Evolutionary conservation across 441 rosid species (phyloP).

Genomic region (Populus tomentosa): DNA sequence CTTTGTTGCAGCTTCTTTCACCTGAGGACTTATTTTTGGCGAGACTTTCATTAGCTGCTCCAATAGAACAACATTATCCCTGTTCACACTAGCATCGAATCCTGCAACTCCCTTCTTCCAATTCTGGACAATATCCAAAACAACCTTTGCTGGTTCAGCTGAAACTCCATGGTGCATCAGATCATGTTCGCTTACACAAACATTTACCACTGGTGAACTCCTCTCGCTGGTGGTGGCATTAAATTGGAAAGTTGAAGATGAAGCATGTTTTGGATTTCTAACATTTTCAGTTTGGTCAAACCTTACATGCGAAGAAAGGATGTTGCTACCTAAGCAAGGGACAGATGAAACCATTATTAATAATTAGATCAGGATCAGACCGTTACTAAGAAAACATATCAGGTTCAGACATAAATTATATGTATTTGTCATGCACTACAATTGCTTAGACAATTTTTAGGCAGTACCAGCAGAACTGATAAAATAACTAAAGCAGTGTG

Average conservation of each 20-base stretch:
- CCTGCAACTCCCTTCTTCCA: slow-evolving; percentile 19
- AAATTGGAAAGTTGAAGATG: slow-evolving; percentile 12
- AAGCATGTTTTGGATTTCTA: slow-evolving; percentile 15
- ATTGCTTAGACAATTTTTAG: neutral
- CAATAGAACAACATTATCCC: slow-evolving; percentile 22
- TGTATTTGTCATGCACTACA: neutral
- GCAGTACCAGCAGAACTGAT: no score
- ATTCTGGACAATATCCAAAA: slow-evolving; percentile 29
- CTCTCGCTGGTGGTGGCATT: slow-evolving; percentile 9
- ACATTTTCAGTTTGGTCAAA: slow-evolving; percentile 21
- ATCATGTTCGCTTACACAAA: slow-evolving; percentile 7
- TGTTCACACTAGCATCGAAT: slow-evolving; percentile 25
- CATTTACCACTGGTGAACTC: slow-evolving; percentile 16
- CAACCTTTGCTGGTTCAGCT: slow-evolving; percentile 42
- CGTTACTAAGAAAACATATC: neutral
- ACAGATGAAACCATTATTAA: neutral
- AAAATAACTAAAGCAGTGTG: neutral
- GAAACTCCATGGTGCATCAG: slow-evolving; percentile 32
- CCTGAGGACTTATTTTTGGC: slow-evolving; percentile 19
- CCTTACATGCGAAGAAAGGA: slow-evolving; percentile 9
- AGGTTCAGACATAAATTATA: neutral
- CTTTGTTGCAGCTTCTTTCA: slow-evolving; percentile 27
- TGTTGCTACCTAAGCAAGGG: slow-evolving; percentile 10
- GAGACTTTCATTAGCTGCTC: slow-evolving; percentile 30
- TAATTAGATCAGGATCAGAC: neutral